Percentiles rank a stretch among this genome's conserved stretches.
Evolutionary conservation across 768 basidiomycete species (phyloP).

Genomic region (Termitomyces sp.): DNA sequence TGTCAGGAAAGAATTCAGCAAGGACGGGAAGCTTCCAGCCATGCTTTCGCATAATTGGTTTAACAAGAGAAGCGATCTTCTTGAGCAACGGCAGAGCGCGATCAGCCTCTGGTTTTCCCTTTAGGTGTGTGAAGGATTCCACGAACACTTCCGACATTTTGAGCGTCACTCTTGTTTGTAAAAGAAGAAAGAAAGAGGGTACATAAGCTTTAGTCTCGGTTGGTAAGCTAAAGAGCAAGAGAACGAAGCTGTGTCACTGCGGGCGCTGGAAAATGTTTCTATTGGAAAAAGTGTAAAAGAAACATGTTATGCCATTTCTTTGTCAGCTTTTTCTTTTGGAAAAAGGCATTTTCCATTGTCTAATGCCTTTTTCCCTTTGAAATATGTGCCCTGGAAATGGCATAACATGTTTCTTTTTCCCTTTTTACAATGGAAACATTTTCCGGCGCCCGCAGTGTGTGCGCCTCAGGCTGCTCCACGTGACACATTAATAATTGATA

Average conservation of each 20-base stretch:
- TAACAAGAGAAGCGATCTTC: conserved; percentile 72
- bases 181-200: not conserved
- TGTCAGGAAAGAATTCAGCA: conserved; percentile 85
- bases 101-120: conserved; percentile 59
- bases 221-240: not conserved
- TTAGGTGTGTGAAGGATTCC: conserved; percentile 67
- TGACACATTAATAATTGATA: conserved; percentile 1
- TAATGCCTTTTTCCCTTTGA: no score
- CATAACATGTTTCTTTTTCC: no score
- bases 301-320: no score
- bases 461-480: not conserved
- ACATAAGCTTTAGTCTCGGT: not conserved
- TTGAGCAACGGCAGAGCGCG: conserved; percentile 66
- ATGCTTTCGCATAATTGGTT: conserved; percentile 90
- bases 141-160: conserved; percentile 56
- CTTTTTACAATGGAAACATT: no score
- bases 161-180: not conserved
- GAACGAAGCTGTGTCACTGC: no score
- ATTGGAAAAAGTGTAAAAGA: no score
- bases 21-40: conserved; percentile 74
- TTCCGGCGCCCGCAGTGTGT: no score
- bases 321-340: no score
- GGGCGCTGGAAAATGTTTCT: no score
- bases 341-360: no score
- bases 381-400: no score